Percentiles rank a stretch among this genome's conserved stretches.
These are phyloP conservation scores for Chlorencoelia australis DNA, from an alignment of 2,329 filamentous ascomycete species.

Conservation along the genomic window DNA sequence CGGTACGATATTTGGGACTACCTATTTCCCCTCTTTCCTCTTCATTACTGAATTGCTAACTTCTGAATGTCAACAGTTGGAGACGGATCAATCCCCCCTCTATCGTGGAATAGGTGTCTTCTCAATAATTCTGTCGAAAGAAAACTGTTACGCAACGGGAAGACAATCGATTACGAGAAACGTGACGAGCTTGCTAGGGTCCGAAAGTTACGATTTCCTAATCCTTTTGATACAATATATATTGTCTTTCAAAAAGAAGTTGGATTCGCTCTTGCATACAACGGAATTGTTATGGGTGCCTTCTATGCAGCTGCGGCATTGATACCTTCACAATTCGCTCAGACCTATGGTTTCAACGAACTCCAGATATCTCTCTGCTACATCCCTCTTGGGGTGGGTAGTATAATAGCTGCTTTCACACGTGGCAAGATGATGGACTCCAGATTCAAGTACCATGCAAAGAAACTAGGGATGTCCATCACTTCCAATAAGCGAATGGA, in stretches of 20 bases:
- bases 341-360: constrained; percentile 13
- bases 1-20: too few relatives aligned
- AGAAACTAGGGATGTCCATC: constrained; percentile 40
- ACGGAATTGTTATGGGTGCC: constrained; percentile 40
- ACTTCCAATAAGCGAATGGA: constrained; percentile 42
- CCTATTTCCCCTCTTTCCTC: too few relatives aligned
- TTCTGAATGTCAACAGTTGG: too few relatives aligned
- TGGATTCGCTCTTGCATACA: constrained; percentile 31
- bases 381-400: constrained; percentile 35
- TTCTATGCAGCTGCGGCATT: constrained; percentile 40
- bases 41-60: too few relatives aligned
- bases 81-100: constrained; percentile 46
- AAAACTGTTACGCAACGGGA: constrained; percentile 9
- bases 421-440: constrained; percentile 46
- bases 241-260: constrained; percentile 35
- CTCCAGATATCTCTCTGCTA: constrained; percentile 16
- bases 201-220: constrained; percentile 26
- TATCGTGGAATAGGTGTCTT: constrained; percentile 37
- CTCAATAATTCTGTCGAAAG: constrained; percentile 30
- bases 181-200: constrained; percentile 14
- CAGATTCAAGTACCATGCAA: constrained; percentile 57
- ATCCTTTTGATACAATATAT: constrained; percentile 32
- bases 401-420: constrained; percentile 35
- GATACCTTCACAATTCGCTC: constrained; percentile 35
- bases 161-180: constrained; percentile 11